Evolutionary conservation across 371 early-diverging fungal species (phyloP).

Genomic region (Rhizopus arrhizus): DNA sequence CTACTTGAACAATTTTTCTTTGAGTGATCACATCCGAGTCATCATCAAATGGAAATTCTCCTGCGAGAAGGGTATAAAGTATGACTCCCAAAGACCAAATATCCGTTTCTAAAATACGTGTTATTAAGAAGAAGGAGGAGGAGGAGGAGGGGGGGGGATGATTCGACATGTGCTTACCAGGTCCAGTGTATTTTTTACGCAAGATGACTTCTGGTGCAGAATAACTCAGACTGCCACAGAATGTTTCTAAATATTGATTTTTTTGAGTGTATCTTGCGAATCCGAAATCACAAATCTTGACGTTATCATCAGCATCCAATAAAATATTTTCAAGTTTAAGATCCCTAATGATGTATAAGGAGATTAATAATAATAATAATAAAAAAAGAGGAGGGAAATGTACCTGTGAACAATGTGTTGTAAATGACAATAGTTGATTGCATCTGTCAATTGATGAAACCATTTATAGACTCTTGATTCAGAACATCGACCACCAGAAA

Average conservation of each 20-base stretch:
- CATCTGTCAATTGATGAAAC: conserved; percentile 74
- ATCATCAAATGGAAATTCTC: conserved; percentile 78
- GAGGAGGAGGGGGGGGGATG: conserved; percentile 32
- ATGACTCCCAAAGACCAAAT: conserved; percentile 82
- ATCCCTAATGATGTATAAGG: conserved; percentile 53
- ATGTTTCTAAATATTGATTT: conserved; percentile 73
- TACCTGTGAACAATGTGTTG: conserved; percentile 70
- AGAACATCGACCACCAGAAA: conserved; percentile 51
- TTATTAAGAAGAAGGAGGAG: no score
- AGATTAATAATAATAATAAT: not conserved
- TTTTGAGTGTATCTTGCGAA: conserved; percentile 77
- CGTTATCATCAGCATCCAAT: conserved; percentile 69
- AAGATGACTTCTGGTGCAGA: conserved; percentile 80
- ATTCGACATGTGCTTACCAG: conserved; percentile 46
- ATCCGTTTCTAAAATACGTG: conserved; percentile 59
- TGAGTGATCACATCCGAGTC: conserved; percentile 66
- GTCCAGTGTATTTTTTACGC: conserved; percentile 72
- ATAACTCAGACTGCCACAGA: conserved; percentile 84
- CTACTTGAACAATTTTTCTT: conserved; percentile 63
- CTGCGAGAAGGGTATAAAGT: conserved; percentile 70
- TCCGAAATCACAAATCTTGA: conserved; percentile 90
- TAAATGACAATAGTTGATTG: conserved; percentile 77
- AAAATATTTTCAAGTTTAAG: conserved; percentile 86
- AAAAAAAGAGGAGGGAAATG: not conserved
- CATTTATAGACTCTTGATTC: conserved; percentile 57